Evolutionary conservation across 2,329 filamentous ascomycete species (phyloP), one percentile per base, ranked within the genome.

Genomic region (Colletotrichum zoysiae): DNA sequence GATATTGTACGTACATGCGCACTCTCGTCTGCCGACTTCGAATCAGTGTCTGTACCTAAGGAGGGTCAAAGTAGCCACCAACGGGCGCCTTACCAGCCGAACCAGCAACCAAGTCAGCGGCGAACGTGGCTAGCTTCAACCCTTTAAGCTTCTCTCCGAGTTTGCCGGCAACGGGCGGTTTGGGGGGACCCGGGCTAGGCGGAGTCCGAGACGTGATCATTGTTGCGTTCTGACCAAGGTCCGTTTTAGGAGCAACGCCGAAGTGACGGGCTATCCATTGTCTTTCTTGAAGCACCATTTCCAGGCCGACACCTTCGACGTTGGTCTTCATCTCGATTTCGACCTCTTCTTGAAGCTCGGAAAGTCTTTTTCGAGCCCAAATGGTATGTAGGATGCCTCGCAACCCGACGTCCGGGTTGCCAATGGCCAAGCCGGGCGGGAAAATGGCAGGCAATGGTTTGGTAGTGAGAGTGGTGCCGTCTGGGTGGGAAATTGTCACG

Each of bases 401-500:
- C 76, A 91, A 91, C 8, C 93, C 93, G 0, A 90, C 88, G 23
- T 90, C 85, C 33, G 89, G 86, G 16, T 89, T 89, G 30, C 89
- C 91, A 4, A 88, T 87, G 1, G 92, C 92, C 33, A 97, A 84
- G 71, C 92, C 91, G 0, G 92, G 89, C 0, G 93, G 91, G 78
- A 95, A 97, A 75, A 97, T 95, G 42, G 95, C 95, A 0, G 95
- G 95, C 62, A 97, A 85, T 1, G 94, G 93, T 78, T 95, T 95
- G 16, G 95, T 91, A 53, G 88, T 79, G 26, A 89, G 86, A 76
- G 71, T 73, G 80, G 57, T 69, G 77, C 74, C 48, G 70, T 79
- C 78, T 23, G 81, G 77, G 74, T 85, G 83, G 75, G 86, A 78
- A 79, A 97, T 88, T 58, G 87, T 92, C 64, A 97, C 88, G 14